phyloP scores from a whole-genome alignment of 805 yeast species.

The Pichia ethanolica region DNA sequence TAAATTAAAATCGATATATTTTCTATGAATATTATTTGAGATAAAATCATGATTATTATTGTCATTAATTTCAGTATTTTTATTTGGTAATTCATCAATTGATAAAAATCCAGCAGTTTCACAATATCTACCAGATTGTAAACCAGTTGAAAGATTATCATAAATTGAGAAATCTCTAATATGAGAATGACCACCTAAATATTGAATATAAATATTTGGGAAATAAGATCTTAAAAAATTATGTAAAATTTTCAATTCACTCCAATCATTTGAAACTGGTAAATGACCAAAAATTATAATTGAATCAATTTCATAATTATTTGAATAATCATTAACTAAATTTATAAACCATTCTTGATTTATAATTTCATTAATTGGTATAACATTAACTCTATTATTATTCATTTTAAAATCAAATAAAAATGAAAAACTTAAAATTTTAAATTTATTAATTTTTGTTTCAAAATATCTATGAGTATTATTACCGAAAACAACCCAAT shows the following conservation, averaged over 20 bases:
- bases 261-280: constrained; percentile 56
- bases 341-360: constrained; percentile 60
- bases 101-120: constrained; percentile 91
- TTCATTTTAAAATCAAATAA: constrained; percentile 64
- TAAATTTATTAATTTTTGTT: constrained; percentile 45
- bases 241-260: constrained; percentile 44
- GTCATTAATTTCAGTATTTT: background rate
- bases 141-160: constrained; percentile 61
- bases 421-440: constrained; percentile 68
- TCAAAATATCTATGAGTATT: constrained; percentile 53
- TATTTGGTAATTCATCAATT: constrained; percentile 23
- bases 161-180: constrained; percentile 71
- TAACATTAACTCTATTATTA: constrained; percentile 57
- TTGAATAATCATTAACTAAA: constrained; percentile 26
- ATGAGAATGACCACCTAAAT: constrained; percentile 93
- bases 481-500: constrained; percentile 60
- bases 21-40: constrained; percentile 36
- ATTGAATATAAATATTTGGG: constrained; percentile 65
- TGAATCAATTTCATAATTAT: constrained; percentile 45
- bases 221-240: constrained; percentile 44
- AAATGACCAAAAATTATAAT: constrained; percentile 72
- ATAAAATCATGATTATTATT: background rate
- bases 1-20: constrained; percentile 77
- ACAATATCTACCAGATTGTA: constrained; percentile 91
- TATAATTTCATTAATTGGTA: constrained; percentile 48